These are phyloP conservation scores for Pseudogymnoascus sp. DNA, from an alignment of 2,329 filamentous ascomycete genomes.

Conservation along the genomic window DNA sequence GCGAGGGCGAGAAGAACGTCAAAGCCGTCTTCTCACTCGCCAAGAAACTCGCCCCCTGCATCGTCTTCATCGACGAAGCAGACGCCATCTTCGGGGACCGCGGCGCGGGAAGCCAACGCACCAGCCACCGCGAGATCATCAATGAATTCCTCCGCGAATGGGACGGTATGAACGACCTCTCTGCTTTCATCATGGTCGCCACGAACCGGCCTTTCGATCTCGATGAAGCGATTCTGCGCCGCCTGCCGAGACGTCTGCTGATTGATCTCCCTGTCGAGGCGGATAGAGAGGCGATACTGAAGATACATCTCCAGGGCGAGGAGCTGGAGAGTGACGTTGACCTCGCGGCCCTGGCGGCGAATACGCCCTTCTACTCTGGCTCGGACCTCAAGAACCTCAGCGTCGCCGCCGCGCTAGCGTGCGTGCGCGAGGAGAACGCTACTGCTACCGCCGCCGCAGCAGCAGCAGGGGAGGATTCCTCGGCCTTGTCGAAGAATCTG, in stretches of 20 bases:
- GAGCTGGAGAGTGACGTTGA: conserved; percentile 52
- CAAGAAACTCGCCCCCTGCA: conserved; percentile 81
- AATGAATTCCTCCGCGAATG: conserved; percentile 96
- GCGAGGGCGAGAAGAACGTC: conserved; percentile 93
- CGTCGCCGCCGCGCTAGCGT: conserved; percentile 71
- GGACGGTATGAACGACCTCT: conserved; percentile 78
- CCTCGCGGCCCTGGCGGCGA: conserved; percentile 53
- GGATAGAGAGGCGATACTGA: conserved; percentile 61
- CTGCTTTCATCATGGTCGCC: conserved; percentile 95
- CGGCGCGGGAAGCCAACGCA: conserved; percentile 55
- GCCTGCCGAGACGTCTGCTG: conserved; percentile 64
- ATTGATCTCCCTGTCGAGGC: conserved; percentile 63
- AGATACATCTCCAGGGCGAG: conserved; percentile 65
- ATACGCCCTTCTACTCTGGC: conserved; percentile 71
- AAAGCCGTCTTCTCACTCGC: conserved; percentile 85
- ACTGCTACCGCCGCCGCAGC: conserved; percentile 31
- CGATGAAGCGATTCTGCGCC: conserved; percentile 77
- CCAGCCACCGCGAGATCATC: conserved; percentile 77
- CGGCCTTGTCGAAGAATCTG: conserved; percentile 32
- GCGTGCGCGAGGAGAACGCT: conserved; percentile 66
- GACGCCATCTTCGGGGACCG: conserved; percentile 84
- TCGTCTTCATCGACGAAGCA: conserved; percentile 96
- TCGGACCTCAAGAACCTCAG: conserved; percentile 78
- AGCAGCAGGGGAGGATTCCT: conserved; percentile 25
- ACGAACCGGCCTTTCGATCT: conserved; percentile 94